phyloP scores from a whole-genome alignment of 352 stramenopile genomes.

The Pythium utonaiense region DNA sequence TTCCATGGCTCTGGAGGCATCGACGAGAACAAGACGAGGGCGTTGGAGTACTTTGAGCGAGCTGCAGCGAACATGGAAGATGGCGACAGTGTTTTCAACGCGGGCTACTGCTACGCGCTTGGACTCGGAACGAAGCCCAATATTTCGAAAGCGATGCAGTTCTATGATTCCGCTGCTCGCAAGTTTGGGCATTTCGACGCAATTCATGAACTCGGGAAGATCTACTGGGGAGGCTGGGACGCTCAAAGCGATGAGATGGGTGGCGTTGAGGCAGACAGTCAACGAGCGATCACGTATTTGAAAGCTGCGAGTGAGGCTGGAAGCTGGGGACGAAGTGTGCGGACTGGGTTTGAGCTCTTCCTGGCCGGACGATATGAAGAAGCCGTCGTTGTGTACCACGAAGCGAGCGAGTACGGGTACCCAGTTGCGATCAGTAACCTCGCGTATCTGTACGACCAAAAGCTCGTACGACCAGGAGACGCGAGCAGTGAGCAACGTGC shows the following conservation, averaged over 20 bases:
- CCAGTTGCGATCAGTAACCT: conserved; percentile 64
- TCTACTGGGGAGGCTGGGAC: conserved; percentile 33
- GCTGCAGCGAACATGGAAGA: conserved; percentile 75
- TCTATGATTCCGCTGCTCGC: conserved; percentile 51
- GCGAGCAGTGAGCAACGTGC: conserved; percentile 29
- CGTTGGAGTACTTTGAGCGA: conserved; percentile 78
- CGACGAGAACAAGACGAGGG: conserved; percentile 68
- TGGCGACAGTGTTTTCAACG: conserved; percentile 90
- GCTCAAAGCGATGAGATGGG: neutral
- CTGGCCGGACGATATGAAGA: conserved; percentile 36
- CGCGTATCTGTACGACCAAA: conserved; percentile 70
- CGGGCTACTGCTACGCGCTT: conserved; percentile 71
- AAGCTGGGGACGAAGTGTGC: conserved; percentile 49
- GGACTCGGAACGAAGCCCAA: conserved; percentile 63
- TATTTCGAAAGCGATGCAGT: conserved; percentile 49
- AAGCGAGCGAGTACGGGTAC: conserved; percentile 62
- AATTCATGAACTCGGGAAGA: conserved; percentile 70
- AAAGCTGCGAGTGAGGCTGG: conserved; percentile 61
- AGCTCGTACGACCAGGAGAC: conserved; percentile 27
- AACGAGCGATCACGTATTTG: conserved; percentile 40
- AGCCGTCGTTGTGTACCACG: conserved; percentile 57
- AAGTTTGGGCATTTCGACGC: conserved; percentile 87
- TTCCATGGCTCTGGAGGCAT: conserved; percentile 76
- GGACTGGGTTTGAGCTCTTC: conserved; percentile 66
- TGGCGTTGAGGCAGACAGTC: conserved; percentile 14